These are phyloP conservation scores for Geopyxis carbonaria DNA, from an alignment of 495 filamentous ascomycete species.

Conservation along the genomic window DNA sequence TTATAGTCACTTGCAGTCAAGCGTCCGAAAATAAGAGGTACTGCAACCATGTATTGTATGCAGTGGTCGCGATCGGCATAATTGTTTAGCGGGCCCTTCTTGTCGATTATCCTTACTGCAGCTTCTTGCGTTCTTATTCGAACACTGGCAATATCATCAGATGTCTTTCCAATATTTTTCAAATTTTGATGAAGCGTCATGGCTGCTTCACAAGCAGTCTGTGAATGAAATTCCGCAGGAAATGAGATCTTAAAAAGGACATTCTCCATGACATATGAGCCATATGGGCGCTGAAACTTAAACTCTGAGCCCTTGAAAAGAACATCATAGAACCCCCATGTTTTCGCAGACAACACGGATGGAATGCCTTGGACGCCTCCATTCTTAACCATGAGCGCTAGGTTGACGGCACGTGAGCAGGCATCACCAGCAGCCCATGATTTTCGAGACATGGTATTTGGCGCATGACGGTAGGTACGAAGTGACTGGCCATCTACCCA, in stretches of 20 bases:
- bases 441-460: constrained; percentile 98
- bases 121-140: constrained; percentile 95
- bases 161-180: constrained; percentile 69
- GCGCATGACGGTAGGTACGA: constrained; percentile 89
- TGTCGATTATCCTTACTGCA: constrained; percentile 97
- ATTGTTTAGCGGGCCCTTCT: constrained; percentile 99
- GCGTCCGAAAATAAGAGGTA: constrained; percentile 86
- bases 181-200: constrained; percentile 72
- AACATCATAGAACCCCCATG: constrained; percentile 98
- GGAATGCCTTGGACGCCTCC: constrained; percentile 71
- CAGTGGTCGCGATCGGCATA: constrained; percentile 98
- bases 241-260: constrained; percentile 94
- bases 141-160: constrained; percentile 82
- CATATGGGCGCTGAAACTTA: constrained; percentile 86
- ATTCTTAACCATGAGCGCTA: constrained; percentile 80
- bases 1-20: constrained; percentile 83
- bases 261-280: constrained; percentile 99
- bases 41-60: constrained; percentile 96
- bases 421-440: constrained; percentile 98
- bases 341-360: constrained; percentile 80
- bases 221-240: constrained; percentile 91
- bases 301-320: constrained; percentile 92
- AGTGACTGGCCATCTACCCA: constrained; percentile 94
- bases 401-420: constrained; percentile 89
- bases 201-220: constrained; percentile 91